Base-by-base conservation (phyloP, 2,329 filamentous ascomycete genomes). In the Fusarium clavum region DNA sequence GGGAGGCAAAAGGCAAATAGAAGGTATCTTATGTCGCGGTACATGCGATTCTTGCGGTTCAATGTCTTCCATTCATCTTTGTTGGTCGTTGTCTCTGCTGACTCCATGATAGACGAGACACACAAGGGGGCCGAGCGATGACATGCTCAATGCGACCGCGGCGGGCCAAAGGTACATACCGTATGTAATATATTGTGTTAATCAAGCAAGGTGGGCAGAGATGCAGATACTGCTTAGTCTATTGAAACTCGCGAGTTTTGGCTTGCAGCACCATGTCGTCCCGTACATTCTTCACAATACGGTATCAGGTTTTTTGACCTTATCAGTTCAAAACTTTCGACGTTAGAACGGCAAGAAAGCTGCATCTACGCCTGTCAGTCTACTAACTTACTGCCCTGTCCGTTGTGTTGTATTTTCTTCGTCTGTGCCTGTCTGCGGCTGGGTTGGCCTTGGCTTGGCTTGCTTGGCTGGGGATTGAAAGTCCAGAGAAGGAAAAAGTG, bases 41-140 rank as follows among this genome's bases (percentile, higher is more conserved):
- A 64, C 61, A 29, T 64, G 25, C 13, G 20, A 43, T 41, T 40
- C 18, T 65, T 59, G 61, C 61, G 61, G 61, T 43, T 66, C 55
- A 61, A 61, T 38, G 62, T 66, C 44, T 59, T 20, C 40, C 38
- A 40, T 52, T 32, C 38, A 24, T 51, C 22, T 24, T 34, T 51
- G n/a, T 34, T 51, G n/a, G 20, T 49, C 18, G 13, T 18, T 20
- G 27, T 49, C 27, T 22, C 30, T 18, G 32, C 29, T 24, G 22
- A 24, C 16, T 38, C 22, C 48, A 51, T 27, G 22, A 27, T 32
- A 49, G 47, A 25, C 29, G 16, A 49, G 61, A 61, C 48, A 57
- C 34, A 32, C 63, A 61, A 52, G 62, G 46, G 61, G 43, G 53
- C 27, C n/a, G 60, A 64, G 52, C 45, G 56, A 41, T 64, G 60